Evolutionary conservation across 306 rosid species (phyloP), one percentile per base, ranked within the genome.

Genomic region (Quercus suber): DNA sequence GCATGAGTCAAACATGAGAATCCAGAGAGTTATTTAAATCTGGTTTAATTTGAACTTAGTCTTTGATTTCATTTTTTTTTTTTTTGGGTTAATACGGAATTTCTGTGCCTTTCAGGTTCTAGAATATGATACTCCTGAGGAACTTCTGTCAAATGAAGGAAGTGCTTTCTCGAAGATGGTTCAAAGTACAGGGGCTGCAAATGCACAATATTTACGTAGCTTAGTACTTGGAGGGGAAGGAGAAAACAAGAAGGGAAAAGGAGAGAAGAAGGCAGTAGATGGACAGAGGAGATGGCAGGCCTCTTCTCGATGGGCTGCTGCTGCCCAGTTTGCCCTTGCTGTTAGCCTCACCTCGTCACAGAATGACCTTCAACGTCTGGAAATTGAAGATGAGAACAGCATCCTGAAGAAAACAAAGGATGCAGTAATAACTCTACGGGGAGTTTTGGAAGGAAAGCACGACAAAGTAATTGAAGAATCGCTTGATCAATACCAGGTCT

Each of bases 161-260:
- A 86, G 90, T 49, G 93, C 91, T 49, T 94, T 94, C 83, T 84
- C 88, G 52, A 87, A 85, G 82, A 94, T 94, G 97, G 91, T 94
- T 76, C 88, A 85, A 37, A 94, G 98, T 41, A 94, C 98, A 17
- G 98, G 98, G 60, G 82, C 87, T 59, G 96, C 89, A 68, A 94
- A 94, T 88, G 98, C 97, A 49, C 71, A 89, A 71, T 92, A 89
- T 84, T 82, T 94, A 60, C 68, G 91, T 15, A 74, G 86, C 83
- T 79, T 90, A 28, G 98, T 78, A 51, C 84, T 86, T 13, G 87
- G 75, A 49, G 83, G 58, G 25, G 84, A 78, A 74, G 72, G 25
- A 67, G 75, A 41, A 72, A 79, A 58, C 6, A 60, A 76, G 78
- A 43, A 69, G 21, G 68, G 14, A 25, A 51, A 76, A 20, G 86